Percentiles rank a stretch among this genome's conserved stretches.
These are phyloP conservation scores for Selenicereus undatus DNA, from an alignment of 148 eudicot genomes.

Conservation along the genomic window DNA sequence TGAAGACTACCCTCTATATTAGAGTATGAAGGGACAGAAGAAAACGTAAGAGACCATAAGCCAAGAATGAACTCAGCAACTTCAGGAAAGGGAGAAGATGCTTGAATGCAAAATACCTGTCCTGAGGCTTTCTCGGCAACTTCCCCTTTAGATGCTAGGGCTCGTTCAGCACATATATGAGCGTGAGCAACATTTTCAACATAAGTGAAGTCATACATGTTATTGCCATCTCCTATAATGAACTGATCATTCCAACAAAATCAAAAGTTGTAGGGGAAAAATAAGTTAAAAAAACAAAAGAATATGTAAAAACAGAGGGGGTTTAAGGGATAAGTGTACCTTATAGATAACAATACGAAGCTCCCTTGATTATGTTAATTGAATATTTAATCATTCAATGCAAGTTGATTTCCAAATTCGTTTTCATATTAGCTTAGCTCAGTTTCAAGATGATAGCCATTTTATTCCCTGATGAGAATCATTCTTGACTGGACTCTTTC, in stretches of 20 bases:
- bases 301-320: not conserved
- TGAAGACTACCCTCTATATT: not conserved
- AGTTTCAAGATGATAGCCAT: not conserved
- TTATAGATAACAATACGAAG: not conserved
- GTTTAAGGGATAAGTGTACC: not conserved
- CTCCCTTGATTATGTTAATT: not conserved
- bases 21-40: not conserved
- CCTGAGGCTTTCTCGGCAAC: constrained; percentile 89
- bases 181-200: constrained; percentile 99
- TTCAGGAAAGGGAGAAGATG: not conserved
- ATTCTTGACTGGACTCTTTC: not conserved
- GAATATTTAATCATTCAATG: not conserved
- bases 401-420: not conserved
- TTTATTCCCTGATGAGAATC: not conserved
- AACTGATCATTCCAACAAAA: constrained; percentile 40
- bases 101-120: constrained; percentile 48
- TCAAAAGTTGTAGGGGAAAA: not conserved
- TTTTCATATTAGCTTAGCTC: not conserved
- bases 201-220: constrained; percentile 94
- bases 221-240: constrained; percentile 87
- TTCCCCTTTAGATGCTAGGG: constrained; percentile 69
- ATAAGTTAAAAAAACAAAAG: not conserved
- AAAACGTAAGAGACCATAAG: not conserved
- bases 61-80: not conserved
- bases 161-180: constrained; percentile 98